Evolutionary conservation across 2,329 filamentous ascomycete genomes (phyloP).

Genomic region (Fusarium liriodendri): DNA sequence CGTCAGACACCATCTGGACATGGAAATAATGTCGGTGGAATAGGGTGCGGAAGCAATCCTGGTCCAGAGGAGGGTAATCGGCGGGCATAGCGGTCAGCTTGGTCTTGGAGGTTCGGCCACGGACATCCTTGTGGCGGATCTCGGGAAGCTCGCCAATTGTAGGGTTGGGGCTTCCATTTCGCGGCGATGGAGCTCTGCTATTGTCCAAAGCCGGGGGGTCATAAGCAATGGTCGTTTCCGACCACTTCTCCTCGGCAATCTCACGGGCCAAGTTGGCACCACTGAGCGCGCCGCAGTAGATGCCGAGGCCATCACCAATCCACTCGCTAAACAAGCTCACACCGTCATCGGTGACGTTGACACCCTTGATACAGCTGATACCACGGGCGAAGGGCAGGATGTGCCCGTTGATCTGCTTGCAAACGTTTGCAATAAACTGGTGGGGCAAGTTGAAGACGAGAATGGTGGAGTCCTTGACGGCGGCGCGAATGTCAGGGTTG

Average conservation of each 20-base stretch:
- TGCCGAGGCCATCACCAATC: constrained; percentile 89
- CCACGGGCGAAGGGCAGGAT: constrained; percentile 93
- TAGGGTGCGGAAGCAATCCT: constrained; percentile 82
- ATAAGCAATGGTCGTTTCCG: constrained; percentile 96
- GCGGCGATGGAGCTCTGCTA: constrained; percentile 74
- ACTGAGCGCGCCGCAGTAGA: constrained; percentile 95
- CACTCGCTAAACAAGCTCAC: constrained; percentile 94
- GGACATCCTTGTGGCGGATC: constrained; percentile 75
- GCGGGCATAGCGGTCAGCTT: constrained; percentile 80
- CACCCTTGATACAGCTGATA: constrained; percentile 98
- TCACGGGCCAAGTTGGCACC: constrained; percentile 97
- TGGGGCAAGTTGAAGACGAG: constrained; percentile 97
- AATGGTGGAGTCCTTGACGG: constrained; percentile 86
- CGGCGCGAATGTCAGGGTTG: constrained; percentile 82
- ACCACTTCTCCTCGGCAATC: constrained; percentile 95
- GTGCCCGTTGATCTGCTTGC: constrained; percentile 85
- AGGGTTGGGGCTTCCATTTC: constrained; percentile 60
- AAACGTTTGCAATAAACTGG: constrained; percentile 92
- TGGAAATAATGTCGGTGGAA: constrained; percentile 99
- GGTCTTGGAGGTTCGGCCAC: constrained; percentile 74
- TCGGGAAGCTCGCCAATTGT: constrained; percentile 65
- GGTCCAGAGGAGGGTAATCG: constrained; percentile 88
- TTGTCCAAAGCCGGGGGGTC: constrained; percentile 87
- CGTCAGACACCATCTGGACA: constrained; percentile 91
- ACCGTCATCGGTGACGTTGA: constrained; percentile 88